Conservation (phyloP, 2,329 filamentous ascomycete genomes). For the Fusarium lyarnte region DNA sequence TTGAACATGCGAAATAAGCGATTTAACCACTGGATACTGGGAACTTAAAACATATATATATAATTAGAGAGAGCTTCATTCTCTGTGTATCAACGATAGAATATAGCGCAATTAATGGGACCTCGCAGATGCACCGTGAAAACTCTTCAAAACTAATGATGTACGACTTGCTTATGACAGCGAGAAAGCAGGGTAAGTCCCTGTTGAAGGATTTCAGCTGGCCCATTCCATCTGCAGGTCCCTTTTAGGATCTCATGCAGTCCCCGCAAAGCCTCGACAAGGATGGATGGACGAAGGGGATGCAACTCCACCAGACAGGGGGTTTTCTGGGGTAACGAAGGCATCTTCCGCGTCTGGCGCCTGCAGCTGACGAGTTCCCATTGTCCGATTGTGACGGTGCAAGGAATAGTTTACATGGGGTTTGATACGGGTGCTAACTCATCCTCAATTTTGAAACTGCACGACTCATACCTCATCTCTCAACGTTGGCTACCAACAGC, state of each 20-base stretch:
- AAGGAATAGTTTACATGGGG: neutral
- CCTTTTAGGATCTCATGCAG: neutral
- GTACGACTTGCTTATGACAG: neutral
- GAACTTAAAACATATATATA: slow-evolving; percentile 21
- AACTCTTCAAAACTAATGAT: neutral
- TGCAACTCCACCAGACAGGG: slow-evolving; percentile 10
- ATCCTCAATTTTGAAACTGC: neutral
- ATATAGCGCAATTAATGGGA: slow-evolving; percentile 14
- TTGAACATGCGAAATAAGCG: slow-evolving; percentile 32
- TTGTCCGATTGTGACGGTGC: neutral
- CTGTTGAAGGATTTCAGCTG: neutral
- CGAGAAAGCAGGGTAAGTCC: neutral
- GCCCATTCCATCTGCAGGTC: neutral
- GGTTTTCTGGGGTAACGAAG: slow-evolving; percentile 14
- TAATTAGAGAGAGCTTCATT: slow-evolving; percentile 12
- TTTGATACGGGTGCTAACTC: neutral
- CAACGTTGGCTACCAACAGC: neutral
- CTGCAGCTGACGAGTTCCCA: neutral
- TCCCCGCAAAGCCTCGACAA: slow-evolving; percentile 23
- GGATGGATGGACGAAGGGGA: slow-evolving; percentile 28
- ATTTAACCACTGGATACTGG: neutral
- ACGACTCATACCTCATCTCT: neutral
- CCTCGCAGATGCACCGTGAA: slow-evolving; percentile 9
- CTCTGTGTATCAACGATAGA: neutral
- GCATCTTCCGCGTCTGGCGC: neutral